Base-by-base conservation (phyloP, 768 basidiomycete species). In the Imleria badia region DNA sequence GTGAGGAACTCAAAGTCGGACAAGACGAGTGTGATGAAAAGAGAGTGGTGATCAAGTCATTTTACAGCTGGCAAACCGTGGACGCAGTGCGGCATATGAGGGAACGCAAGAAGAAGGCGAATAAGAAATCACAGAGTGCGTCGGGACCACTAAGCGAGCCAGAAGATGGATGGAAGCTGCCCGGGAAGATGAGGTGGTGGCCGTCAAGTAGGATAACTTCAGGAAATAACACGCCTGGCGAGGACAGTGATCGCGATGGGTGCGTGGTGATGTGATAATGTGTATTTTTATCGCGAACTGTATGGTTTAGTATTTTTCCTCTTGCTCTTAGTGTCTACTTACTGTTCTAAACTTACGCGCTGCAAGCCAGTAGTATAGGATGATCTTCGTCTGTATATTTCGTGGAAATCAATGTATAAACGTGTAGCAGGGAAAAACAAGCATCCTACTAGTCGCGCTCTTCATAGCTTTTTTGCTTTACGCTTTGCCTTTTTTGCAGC, bases 21-120 rank as follows among this genome's bases (percentile, higher is more conserved):
- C 85, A 90, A 72, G 87, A 91, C 68, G 92, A 94, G 68, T 91
- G 90, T 64, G 91, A 93, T 58, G 78, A 80, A 62, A 71, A 63
- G 64, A 75, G 85, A 23, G 85, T 93, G 23, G 86, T 90, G 47
- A 66, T 94, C 60, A 92, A 92, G 80, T 84, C 87, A 23, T 94
- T 92, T 69, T 87, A 89, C 69, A 84, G 86, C 45, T 91, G 89
- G 88, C 88, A 92, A 76, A 87, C 81, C 11, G 90, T 94, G 35
- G 91, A 93, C 66, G 82, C 84, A 0, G 90, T 92, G 45, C 78
- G 78, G 54, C 74, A 78, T 33, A 80, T 78, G 49, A 77, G 87
- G 65, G 86, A 82, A 58, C 78, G 82, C 54, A 89, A 81, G 72
- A 67, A 78, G 60, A 89, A 83, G 70, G 61, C 76, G 40, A 72